A percentile compares a stretch with the other conserved stretches of the same genome.
Evolutionary conservation across 1,284 basidiomycete species (phyloP).

Genomic region (Peniophora sp.): DNA sequence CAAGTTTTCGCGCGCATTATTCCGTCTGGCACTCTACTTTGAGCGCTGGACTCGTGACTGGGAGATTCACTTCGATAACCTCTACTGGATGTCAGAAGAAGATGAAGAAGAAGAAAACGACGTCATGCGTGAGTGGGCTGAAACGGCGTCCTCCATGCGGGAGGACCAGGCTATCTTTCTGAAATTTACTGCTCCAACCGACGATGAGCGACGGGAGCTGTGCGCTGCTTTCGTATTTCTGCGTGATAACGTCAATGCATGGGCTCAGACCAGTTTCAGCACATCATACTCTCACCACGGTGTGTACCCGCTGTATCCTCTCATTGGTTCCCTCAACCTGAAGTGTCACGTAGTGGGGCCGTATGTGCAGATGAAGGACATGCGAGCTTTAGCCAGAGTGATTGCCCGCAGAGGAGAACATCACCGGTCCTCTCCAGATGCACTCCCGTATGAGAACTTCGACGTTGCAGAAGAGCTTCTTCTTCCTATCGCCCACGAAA

Average conservation of each 20-base stretch:
- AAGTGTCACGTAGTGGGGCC: too few species aligned
- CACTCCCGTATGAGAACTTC: not conserved
- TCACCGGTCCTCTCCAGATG: too few species aligned
- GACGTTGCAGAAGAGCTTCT: not conserved
- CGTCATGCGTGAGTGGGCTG: not conserved
- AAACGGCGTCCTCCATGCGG: not conserved
- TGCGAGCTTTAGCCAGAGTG: too few species aligned
- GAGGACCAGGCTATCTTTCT: not conserved
- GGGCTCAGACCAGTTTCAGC: not conserved
- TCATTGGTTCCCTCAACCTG: too few species aligned
- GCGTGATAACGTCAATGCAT: not conserved
- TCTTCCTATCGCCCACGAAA: not conserved
- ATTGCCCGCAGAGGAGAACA: too few species aligned
- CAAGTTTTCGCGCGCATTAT: not conserved
- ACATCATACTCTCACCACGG: too few species aligned
- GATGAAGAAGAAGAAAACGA: not conserved
- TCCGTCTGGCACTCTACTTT: not conserved
- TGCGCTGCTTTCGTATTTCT: not conserved
- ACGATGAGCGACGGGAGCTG: not conserved
- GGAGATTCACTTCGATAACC: not conserved
- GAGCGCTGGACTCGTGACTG: not conserved
- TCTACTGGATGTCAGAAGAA: not conserved
- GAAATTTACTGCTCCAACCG: not conserved
- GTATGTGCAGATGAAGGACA: too few species aligned
- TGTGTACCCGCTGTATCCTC: too few species aligned